Evolutionary conservation across 495 filamentous ascomycete genomes (phyloP).

Genomic region (Cercophora sp.): DNA sequence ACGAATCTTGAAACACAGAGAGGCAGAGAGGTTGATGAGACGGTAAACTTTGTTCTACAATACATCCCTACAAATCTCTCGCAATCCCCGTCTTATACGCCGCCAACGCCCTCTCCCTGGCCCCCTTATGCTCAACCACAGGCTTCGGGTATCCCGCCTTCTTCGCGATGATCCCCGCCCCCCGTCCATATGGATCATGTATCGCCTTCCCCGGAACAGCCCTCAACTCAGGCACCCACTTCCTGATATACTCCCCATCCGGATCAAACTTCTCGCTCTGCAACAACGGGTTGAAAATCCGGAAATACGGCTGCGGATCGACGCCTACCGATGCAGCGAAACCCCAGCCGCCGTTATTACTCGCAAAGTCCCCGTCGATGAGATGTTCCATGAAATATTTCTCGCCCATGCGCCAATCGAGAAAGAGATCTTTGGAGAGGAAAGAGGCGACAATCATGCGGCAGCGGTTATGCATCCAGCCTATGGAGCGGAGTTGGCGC

Average conservation of each 20-base stretch:
- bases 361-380: constrained; percentile 89
- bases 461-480: constrained; percentile 87
- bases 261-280: constrained; percentile 84
- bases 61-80: constrained; percentile 17
- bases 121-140: constrained; percentile 69
- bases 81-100: constrained; percentile 61
- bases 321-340: constrained; percentile 77
- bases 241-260: constrained; percentile 63
- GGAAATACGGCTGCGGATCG: constrained; percentile 89
- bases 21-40: no score
- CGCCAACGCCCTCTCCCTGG: constrained; percentile 60
- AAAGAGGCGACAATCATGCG: constrained; percentile 89
- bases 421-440: constrained; percentile 76
- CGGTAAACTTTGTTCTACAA: no score
- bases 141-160: constrained; percentile 69
- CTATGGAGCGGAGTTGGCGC: constrained; percentile 68
- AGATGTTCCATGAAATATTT: constrained; percentile 83
- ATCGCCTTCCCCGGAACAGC: constrained; percentile 53
- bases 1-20: no score
- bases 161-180: constrained; percentile 53
- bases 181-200: constrained; percentile 74
- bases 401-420: constrained; percentile 92
- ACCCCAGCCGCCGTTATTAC: constrained; percentile 91
- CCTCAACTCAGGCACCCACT: constrained; percentile 67
- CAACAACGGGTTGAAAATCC: constrained; percentile 82